Evolutionary conservation across 257 asterid genomes (phyloP).

Genomic region (Agastache rugosa): DNA sequence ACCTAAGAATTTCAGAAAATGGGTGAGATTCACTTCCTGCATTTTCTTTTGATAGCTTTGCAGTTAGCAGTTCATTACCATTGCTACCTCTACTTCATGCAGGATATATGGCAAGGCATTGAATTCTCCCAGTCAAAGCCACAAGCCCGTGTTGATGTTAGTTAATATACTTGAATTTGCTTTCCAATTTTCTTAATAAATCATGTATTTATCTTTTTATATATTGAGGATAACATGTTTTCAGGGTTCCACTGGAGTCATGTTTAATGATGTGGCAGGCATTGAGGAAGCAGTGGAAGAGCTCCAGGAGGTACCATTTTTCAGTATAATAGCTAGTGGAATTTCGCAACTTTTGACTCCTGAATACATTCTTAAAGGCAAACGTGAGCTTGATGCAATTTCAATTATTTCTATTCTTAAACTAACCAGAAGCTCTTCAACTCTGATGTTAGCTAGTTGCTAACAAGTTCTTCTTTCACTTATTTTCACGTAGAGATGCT

Average conservation of each 20-base stretch:
- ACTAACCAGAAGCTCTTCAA: conserved; percentile 26
- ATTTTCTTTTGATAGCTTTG: conserved; percentile 33
- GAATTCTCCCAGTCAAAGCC: conserved; percentile 97
- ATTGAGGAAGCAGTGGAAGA: conserved; percentile 99
- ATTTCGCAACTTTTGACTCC: conserved; percentile 28
- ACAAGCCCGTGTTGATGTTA: conserved; percentile 99
- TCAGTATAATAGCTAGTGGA: conserved; percentile 7
- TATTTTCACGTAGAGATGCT: conserved; percentile 22
- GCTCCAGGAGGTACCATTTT: conserved; percentile 84
- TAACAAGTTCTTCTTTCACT: conserved; percentile 19
- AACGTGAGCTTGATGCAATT: conserved; percentile 11
- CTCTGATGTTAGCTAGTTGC: conserved; percentile 8
- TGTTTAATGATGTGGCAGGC: conserved; percentile 93
- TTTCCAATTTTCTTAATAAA: conserved; percentile 16
- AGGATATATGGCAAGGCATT: conserved; percentile 99
- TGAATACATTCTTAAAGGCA: not conserved
- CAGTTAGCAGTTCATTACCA: conserved; percentile 23
- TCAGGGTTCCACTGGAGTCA: conserved; percentile 97
- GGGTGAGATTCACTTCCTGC: conserved; percentile 66
- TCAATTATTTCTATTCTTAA: conserved; percentile 6
- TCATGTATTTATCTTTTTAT: conserved; percentile 32
- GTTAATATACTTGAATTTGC: conserved; percentile 39
- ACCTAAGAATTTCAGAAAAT: conserved; percentile 91
- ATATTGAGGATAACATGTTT: conserved; percentile 35
- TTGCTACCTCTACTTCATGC: conserved; percentile 46